Base-by-base conservation (phyloP, 352 stramenopile species). In the Phytopythium vexans region DNA sequence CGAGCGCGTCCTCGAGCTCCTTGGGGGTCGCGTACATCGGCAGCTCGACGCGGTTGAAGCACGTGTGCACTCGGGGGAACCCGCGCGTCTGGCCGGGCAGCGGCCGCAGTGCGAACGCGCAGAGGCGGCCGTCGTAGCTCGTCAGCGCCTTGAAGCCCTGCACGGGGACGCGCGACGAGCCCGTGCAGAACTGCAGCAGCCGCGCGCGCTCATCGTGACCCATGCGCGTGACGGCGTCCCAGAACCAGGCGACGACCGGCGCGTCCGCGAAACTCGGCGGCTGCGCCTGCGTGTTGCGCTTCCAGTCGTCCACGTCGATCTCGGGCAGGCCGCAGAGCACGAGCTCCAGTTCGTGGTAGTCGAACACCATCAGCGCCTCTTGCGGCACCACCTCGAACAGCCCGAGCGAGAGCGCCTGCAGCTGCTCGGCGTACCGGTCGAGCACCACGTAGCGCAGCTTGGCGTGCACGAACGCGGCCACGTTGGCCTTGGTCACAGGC, bases 311-410 rank as follows among this genome's bases (percentile, higher is more conserved):
- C 8, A 98, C 56, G 58, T 98, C 87, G 43, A 98, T 93, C 56
- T 89, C 73, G 2, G 77, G 74, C n/a, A 97, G 52, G 0, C 83
- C 83, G 37, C 79, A 88, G n/a, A 93, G 63, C 39, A 93, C 75
- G 39, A 93, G 73, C 66, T 93, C 82, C 33, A 99, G 74, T 70
- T 99, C 96, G 68, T 99, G 96, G 67, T 98, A 98, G 74, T 99
- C 96, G 70, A 99, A 99, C 1, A 99, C 86, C 41, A 97, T 94
- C 31, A 99, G 71, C 8, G 98, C 82, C 50, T 97, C 86, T 54
- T 98, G 94, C 2, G 97, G 97, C 37, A 99, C 88, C 7, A 99
- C 89, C 63, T 99, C 96, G 64, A 98, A 98, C 56, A 99, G 93
- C 4, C 97, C 83, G n/a, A 82, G 62, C 9, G 79, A 83, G 3